Percentiles rank a stretch among this genome's conserved stretches.
These are phyloP conservation scores for Theileria sp. DNA, from an alignment of 169 alveolate species.

Conservation along the genomic window DNA sequence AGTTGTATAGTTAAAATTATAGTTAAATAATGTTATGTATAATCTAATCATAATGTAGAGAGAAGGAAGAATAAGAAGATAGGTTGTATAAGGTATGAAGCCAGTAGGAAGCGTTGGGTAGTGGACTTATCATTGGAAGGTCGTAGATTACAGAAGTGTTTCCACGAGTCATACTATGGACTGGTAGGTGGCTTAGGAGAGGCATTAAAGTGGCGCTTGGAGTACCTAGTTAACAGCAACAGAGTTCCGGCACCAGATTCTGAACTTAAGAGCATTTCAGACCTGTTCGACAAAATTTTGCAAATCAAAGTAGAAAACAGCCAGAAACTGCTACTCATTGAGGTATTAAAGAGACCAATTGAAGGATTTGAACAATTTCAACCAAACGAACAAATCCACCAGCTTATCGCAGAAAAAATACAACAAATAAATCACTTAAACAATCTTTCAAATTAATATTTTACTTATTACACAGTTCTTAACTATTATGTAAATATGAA, in stretches of 20 bases:
- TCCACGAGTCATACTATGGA: conserved; percentile 64
- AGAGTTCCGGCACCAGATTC: conserved; percentile 14
- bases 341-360: conserved; percentile 36
- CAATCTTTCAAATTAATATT: too few species aligned
- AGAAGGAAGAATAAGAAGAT: conserved; percentile 20
- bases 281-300: conserved; percentile 55
- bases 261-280: conserved; percentile 44
- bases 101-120: conserved; percentile 64
- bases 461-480: not conserved
- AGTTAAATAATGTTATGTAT: not conserved
- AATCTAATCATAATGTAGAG: not conserved
- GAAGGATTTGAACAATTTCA: conserved; percentile 31
- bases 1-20: not conserved
- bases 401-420: conserved; percentile 31
- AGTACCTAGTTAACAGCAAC: conserved; percentile 27
- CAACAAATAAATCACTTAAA: not conserved
- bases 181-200: conserved; percentile 60
- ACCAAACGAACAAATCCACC: conserved; percentile 6
- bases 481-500: too few species aligned
- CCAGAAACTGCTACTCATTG: conserved; percentile 23
- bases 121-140: conserved; percentile 62
- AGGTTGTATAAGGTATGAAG: conserved; percentile 67
- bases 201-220: conserved; percentile 61
- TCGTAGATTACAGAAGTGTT: conserved; percentile 62
- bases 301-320: conserved; percentile 16